Evolutionary conservation across 345 rosid species (phyloP).

Genomic region (Populus euphratica): DNA sequence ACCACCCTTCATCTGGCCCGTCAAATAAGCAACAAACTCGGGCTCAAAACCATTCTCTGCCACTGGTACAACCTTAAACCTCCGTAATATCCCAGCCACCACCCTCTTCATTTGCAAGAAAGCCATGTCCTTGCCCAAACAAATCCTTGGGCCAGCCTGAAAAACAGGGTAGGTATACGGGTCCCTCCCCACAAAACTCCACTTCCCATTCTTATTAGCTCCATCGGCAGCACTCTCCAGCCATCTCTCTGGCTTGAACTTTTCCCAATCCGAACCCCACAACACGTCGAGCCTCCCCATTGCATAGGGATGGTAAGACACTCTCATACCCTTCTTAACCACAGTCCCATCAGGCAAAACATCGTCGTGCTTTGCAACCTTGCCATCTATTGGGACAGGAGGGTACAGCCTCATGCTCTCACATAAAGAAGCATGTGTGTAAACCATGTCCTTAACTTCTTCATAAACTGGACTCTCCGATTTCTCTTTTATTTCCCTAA

Average conservation of each 20-base stretch:
- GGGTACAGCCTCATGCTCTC: slow-evolving; percentile 60
- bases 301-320: slow-evolving; percentile 71
- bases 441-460: slow-evolving; percentile 32
- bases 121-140: slow-evolving; percentile 83
- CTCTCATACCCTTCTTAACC: slow-evolving; percentile 57
- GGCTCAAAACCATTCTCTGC: too few species aligned
- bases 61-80: not conserved
- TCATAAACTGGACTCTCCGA: slow-evolving; percentile 33
- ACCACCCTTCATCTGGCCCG: too few species aligned
- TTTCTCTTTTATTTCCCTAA: slow-evolving; percentile 32
- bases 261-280: slow-evolving; percentile 66
- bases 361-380: slow-evolving; percentile 41
- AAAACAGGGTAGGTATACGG: slow-evolving; percentile 68
- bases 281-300: slow-evolving; percentile 66
- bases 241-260: slow-evolving; percentile 81
- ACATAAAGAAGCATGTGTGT: slow-evolving; percentile 39
- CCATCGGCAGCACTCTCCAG: slow-evolving; percentile 23
- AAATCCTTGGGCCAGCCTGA: slow-evolving; percentile 66
- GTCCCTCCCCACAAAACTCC: slow-evolving; percentile 42
- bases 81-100: slow-evolving; percentile 3
- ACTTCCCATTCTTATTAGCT: too few species aligned
- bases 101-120: slow-evolving; percentile 57
- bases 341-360: slow-evolving; percentile 48
- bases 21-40: too few species aligned
- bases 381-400: slow-evolving; percentile 55